phyloP scores from a whole-genome alignment of 768 basidiomycete genomes.

The Gymnopilus dilepis region DNA sequence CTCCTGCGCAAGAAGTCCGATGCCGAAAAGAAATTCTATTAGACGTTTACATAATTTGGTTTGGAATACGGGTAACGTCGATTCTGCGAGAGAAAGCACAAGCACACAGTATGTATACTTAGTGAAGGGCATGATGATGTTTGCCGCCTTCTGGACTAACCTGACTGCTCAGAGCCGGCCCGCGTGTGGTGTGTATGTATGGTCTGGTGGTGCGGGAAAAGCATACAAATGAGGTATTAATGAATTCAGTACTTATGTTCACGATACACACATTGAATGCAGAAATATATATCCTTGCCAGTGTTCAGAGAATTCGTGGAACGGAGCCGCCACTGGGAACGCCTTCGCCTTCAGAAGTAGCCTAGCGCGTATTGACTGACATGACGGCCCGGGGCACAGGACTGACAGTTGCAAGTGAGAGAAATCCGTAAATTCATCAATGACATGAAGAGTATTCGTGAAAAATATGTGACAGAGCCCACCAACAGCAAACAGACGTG shows the following conservation, averaged over 20 bases:
- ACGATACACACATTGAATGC: neutral
- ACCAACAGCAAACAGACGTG: conserved; percentile 9
- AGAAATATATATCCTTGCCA: too few relatives aligned
- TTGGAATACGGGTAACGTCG: neutral
- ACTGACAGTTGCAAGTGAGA: neutral
- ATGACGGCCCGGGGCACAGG: neutral
- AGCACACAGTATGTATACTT: neutral
- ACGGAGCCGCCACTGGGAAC: conserved; percentile 1
- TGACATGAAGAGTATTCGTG: conserved; percentile 4
- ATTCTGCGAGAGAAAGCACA: neutral
- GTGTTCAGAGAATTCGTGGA: neutral
- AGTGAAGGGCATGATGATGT: conserved; percentile 1
- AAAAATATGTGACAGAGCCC: conserved; percentile 6
- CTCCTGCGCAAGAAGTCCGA: neutral
- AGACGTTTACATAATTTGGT: neutral
- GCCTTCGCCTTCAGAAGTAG: neutral
- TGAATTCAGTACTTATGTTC: neutral
- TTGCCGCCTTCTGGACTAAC: neutral
- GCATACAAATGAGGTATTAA: conserved; percentile 1
- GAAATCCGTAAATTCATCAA: conserved; percentile 2
- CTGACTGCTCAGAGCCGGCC: neutral
- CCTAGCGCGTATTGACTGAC: neutral
- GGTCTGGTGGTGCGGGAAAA: neutral
- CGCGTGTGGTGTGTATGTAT: neutral
- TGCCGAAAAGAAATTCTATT: neutral